A percentile compares a stretch with the other conserved stretches of the same genome.
phyloP scores from a whole-genome alignment of 495 filamentous ascomycete genomes.

The Entonaema liquescens region DNA sequence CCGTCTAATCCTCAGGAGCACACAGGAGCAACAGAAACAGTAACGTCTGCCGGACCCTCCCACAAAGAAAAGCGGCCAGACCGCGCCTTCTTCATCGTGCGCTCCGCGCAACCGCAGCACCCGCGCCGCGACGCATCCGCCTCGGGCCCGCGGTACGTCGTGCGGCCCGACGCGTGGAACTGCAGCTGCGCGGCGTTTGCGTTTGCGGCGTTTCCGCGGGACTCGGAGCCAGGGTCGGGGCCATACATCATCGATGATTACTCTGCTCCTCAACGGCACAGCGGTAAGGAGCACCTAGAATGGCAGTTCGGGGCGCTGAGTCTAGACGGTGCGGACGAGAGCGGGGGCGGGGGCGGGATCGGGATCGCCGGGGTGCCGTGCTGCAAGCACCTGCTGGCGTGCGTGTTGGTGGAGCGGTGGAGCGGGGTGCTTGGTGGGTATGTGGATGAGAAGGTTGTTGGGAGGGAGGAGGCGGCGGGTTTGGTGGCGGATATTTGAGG shows the following conservation, averaged over 20 bases:
- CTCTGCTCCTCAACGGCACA: background rate
- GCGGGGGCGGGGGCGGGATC: slow-evolving; percentile 42
- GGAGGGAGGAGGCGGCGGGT: slow-evolving; percentile 76
- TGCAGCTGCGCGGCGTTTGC: slow-evolving; percentile 88
- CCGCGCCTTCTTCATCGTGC: slow-evolving; percentile 50
- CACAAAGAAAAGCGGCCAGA: background rate
- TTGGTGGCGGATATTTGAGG: slow-evolving; percentile 71
- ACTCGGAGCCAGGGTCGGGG: background rate
- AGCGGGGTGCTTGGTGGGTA: slow-evolving; percentile 60
- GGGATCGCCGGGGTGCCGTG: slow-evolving; percentile 59
- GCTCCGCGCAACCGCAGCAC: slow-evolving; percentile 46
- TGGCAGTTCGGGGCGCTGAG: slow-evolving; percentile 56
- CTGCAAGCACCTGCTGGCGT: slow-evolving; percentile 92
- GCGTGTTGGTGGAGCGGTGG: slow-evolving; percentile 77
- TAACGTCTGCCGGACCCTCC: background rate
- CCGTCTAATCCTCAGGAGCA: background rate
- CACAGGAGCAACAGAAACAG: slow-evolving; percentile 10
- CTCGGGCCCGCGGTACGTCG: slow-evolving; percentile 65
- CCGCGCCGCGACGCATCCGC: slow-evolving; percentile 34
- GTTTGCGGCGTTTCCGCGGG: slow-evolving; percentile 68
- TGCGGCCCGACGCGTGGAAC: slow-evolving; percentile 81
- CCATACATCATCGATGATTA: too few relatives aligned
- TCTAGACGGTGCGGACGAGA: slow-evolving; percentile 40
- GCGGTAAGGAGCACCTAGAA: background rate
- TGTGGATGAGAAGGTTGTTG: slow-evolving; percentile 62